A percentile compares a stretch with the other conserved stretches of the same genome.
phyloP scores from a whole-genome alignment of 2,329 filamentous ascomycete genomes.

The Tolypocladium pustulatum region DNA sequence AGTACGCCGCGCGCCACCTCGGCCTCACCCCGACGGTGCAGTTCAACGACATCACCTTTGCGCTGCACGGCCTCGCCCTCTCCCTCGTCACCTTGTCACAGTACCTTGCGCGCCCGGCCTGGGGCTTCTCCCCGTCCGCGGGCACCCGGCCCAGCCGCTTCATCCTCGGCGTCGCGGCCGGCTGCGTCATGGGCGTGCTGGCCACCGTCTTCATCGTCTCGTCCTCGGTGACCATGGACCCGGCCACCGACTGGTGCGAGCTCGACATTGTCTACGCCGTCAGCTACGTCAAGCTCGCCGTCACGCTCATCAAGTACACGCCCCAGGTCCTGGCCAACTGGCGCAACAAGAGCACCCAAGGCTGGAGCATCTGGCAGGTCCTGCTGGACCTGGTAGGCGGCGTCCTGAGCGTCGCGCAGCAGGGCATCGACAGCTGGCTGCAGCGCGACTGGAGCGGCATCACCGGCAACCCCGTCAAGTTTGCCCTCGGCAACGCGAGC shows the following conservation, averaged over 20 bases:
- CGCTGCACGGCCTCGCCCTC: slow-evolving; percentile 66
- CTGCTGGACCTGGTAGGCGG: slow-evolving; percentile 77
- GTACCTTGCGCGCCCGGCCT: slow-evolving; percentile 57
- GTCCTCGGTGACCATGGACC: slow-evolving; percentile 17
- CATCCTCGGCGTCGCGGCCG: slow-evolving; percentile 60
- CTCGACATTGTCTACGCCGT: slow-evolving; percentile 58
- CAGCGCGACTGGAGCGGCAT: slow-evolving; percentile 84
- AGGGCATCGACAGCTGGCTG: slow-evolving; percentile 74
- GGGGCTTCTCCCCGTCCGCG: slow-evolving; percentile 59
- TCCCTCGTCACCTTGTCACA: slow-evolving; percentile 68
- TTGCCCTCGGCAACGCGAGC: slow-evolving; percentile 74
- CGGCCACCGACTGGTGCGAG: slow-evolving; percentile 44
- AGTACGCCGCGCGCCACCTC: slow-evolving; percentile 74
- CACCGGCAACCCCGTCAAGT: slow-evolving; percentile 85
- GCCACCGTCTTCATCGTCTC: slow-evolving; percentile 36
- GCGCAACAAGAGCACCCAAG: slow-evolving; percentile 70
- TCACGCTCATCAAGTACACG: slow-evolving; percentile 87
- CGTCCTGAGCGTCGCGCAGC: slow-evolving; percentile 68
- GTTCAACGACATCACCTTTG: slow-evolving; percentile 85
- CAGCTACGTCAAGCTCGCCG: slow-evolving; percentile 79
- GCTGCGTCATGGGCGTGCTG: slow-evolving; percentile 52
- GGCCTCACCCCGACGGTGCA: slow-evolving; percentile 73
- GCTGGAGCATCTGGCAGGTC: slow-evolving; percentile 81
- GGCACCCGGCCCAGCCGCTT: slow-evolving; percentile 46
- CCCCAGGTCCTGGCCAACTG: slow-evolving; percentile 80